Conservation (phyloP, 2,329 filamentous ascomycete species). For the Capronia coronata region DNA sequence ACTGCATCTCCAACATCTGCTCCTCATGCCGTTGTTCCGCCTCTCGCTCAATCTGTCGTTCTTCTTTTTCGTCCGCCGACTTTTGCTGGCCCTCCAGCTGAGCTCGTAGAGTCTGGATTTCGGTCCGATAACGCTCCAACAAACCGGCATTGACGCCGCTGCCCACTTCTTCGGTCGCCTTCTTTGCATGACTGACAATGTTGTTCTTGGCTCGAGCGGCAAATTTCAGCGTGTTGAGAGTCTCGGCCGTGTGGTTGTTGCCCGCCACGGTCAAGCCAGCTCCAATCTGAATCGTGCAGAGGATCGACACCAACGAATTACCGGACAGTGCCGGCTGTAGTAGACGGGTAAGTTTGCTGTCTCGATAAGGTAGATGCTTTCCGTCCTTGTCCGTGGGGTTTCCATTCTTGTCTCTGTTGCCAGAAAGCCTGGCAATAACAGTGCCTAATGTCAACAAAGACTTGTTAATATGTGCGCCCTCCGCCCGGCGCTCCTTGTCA, state of each 20-base stretch:
- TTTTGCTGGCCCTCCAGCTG: slow-evolving; percentile 82
- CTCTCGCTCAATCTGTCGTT: slow-evolving; percentile 67
- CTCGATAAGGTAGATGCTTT: slow-evolving; percentile 91
- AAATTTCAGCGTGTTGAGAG: slow-evolving; percentile 93
- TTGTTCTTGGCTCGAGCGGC: slow-evolving; percentile 95
- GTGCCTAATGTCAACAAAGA: slow-evolving; percentile 90
- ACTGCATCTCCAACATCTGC: slow-evolving; percentile 97
- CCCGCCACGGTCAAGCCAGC: slow-evolving; percentile 64
- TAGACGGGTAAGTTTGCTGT: slow-evolving; percentile 92
- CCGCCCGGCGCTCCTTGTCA: slow-evolving; percentile 84
- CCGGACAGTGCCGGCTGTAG: slow-evolving; percentile 89
- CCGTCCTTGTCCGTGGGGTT: slow-evolving; percentile 70
- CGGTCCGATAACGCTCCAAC: slow-evolving; percentile 86
- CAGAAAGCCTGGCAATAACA: slow-evolving; percentile 87
- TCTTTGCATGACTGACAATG: slow-evolving; percentile 94
- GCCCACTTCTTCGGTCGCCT: slow-evolving; percentile 79
- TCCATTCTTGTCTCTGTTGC: slow-evolving; percentile 73
- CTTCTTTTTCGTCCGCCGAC: slow-evolving; percentile 55
- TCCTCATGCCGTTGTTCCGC: slow-evolving; percentile 84
- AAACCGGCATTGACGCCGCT: slow-evolving; percentile 58
- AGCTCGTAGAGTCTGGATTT: slow-evolving; percentile 73
- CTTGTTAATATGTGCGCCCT: slow-evolving; percentile 98
- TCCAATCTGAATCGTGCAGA: slow-evolving; percentile 93
- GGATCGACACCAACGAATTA: slow-evolving; percentile 89
- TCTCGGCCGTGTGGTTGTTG: slow-evolving; percentile 75